Conservation (phyloP, 768 basidiomycete species). For the Naganishia randhawae region DNA sequence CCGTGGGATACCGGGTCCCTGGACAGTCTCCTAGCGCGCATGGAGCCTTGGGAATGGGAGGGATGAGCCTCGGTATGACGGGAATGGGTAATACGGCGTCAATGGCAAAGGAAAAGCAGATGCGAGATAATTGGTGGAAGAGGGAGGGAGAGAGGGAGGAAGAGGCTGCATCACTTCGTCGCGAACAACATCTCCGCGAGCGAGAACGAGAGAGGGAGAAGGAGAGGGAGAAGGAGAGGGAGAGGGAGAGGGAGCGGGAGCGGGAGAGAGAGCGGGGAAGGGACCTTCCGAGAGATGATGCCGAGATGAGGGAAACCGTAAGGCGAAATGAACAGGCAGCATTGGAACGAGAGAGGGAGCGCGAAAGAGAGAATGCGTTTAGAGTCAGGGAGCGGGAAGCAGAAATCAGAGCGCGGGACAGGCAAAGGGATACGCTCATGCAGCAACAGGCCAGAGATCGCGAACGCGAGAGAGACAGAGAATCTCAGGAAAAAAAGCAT, state of each 20-base stretch:
- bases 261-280: constrained; percentile 3
- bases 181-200: no score
- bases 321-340: background rate
- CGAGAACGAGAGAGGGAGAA: no score
- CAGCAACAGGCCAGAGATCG: constrained; percentile 9
- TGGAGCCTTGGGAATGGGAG: constrained; percentile 2
- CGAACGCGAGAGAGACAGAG: constrained; percentile 9
- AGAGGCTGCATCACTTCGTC: background rate
- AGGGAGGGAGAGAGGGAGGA: constrained; percentile 8
- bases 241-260: constrained; percentile 9
- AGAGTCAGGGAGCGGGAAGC: background rate
- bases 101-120: constrained; percentile 17
- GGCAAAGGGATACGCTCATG: background rate
- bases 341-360: background rate
- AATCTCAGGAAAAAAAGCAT: constrained; percentile 8
- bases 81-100: background rate
- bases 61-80: background rate
- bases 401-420: background rate
- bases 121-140: constrained; percentile 14
- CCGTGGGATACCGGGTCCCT: background rate
- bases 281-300: background rate
- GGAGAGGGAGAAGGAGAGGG: background rate
- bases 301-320: background rate
- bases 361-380: constrained; percentile 1
- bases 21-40: background rate